Percentiles rank a stretch among this genome's conserved stretches.
These are phyloP conservation scores for Lophiotrema nucula DNA, from an alignment of 495 filamentous ascomycete species.

Conservation along the genomic window DNA sequence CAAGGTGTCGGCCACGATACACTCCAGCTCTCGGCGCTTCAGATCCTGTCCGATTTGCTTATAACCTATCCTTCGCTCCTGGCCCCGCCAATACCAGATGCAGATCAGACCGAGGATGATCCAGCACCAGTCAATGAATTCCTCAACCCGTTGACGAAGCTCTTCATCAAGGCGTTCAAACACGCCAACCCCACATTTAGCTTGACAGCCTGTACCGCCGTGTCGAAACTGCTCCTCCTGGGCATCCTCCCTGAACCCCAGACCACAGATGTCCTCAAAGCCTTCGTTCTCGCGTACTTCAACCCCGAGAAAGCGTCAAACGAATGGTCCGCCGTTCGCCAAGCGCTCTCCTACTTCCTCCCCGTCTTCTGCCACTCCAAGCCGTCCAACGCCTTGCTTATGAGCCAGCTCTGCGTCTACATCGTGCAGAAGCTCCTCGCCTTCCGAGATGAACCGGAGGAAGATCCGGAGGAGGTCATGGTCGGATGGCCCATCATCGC, in stretches of 20 bases:
- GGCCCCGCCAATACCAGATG: slow-evolving; percentile 16
- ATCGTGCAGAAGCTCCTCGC: slow-evolving; percentile 63
- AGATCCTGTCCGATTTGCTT: slow-evolving; percentile 92
- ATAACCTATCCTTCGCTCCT: slow-evolving; percentile 80
- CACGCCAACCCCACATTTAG: slow-evolving; percentile 68
- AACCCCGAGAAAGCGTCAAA: slow-evolving; percentile 81
- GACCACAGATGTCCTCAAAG: slow-evolving; percentile 69
- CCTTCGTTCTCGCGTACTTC: slow-evolving; percentile 82
- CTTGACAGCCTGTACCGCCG: slow-evolving; percentile 66
- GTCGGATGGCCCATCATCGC: slow-evolving; percentile 70
- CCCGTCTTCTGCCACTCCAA: slow-evolving; percentile 90
- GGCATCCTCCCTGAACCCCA: slow-evolving; percentile 52
- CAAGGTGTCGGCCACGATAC: slow-evolving; percentile 74
- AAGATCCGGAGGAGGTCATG: slow-evolving; percentile 56
- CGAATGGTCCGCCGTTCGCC: slow-evolving; percentile 72
- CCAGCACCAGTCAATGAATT: slow-evolving; percentile 40
- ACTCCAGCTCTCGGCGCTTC: slow-evolving; percentile 82
- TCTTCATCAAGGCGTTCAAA: slow-evolving; percentile 73
- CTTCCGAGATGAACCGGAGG: slow-evolving; percentile 57
- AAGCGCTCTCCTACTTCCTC: slow-evolving; percentile 91
- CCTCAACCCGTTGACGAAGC: slow-evolving; percentile 66
- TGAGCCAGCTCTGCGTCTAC: slow-evolving; percentile 67
- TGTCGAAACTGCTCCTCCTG: slow-evolving; percentile 83
- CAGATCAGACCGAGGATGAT: slow-evolving; percentile 41
- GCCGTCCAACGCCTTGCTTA: slow-evolving; percentile 72